phyloP scores from a whole-genome alignment of 495 filamentous ascomycete genomes.

The Neurospora sp. region DNA sequence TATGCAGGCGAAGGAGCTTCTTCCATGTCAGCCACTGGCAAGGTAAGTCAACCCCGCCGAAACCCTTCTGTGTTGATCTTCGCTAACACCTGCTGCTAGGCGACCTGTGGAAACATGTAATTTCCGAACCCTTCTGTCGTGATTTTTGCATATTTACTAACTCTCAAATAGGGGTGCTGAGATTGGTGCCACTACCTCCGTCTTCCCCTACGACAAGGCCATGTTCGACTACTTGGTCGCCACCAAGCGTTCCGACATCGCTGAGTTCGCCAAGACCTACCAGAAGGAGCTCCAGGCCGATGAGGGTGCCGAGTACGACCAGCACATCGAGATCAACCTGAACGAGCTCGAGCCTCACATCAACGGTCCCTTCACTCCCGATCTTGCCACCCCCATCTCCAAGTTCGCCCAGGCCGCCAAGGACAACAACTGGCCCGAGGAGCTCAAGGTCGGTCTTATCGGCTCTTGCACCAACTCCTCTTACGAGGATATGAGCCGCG shows the following conservation, averaged over 20 bases:
- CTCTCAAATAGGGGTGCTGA: conserved; percentile 66
- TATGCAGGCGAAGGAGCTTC: conserved; percentile 56
- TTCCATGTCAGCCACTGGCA: conserved; percentile 44
- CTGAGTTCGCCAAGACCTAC: conserved; percentile 78
- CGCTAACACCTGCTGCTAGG: conserved; percentile 8
- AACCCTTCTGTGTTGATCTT: not conserved
- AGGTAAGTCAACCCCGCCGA: conserved; percentile 17
- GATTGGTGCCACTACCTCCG: conserved; percentile 93
- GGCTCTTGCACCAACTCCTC: conserved; percentile 99
- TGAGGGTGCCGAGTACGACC: conserved; percentile 91
- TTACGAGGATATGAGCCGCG: conserved; percentile 98
- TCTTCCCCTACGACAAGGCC: conserved; percentile 97
- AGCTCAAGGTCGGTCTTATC: conserved; percentile 93
- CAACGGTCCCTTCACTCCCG: conserved; percentile 99
- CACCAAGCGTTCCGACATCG: conserved; percentile 85
- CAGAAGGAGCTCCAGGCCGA: conserved; percentile 82
- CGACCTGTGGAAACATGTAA: conserved; percentile 60
- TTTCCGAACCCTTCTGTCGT: not conserved
- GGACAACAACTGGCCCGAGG: conserved; percentile 91
- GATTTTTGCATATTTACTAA: not conserved
- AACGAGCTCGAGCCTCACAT: conserved; percentile 93
- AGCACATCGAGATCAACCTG: conserved; percentile 93
- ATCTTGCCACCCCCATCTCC: conserved; percentile 95
- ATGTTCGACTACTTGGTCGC: conserved; percentile 93
- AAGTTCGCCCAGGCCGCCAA: conserved; percentile 94